Base-by-base conservation (phyloP, 1,284 basidiomycete species). In the Exsudoporus floridanus region DNA sequence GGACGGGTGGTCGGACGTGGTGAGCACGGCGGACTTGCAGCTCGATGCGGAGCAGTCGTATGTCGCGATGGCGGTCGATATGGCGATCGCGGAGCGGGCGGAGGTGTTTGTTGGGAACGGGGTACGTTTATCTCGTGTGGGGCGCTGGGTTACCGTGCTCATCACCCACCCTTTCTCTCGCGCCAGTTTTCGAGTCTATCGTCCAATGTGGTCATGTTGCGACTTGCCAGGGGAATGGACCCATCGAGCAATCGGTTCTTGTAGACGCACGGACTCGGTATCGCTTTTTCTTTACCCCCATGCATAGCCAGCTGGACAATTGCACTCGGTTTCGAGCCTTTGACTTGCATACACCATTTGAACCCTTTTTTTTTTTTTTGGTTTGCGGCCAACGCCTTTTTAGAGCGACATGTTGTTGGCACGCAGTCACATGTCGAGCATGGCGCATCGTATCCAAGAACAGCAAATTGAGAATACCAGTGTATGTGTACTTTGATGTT, bases 71-170 rank as follows among this genome's bases (percentile, higher is more conserved):
- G 84, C 80, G 8, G 79, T 88, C 14, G 86, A 89, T 68, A 87
- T 87, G 82, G 84, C 81, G 25, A 78, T 90, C 31, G 86, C 82
- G 0, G 77, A 85, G 60, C 72, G 78, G 45, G 81, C 84, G 1
- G 83, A 86, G 55, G 81, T 88, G 51, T 89, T 88, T 67, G 72
- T 90, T 14, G 86, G 86, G 2, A 93, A 92, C 61, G 90, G 75
- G 44, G 76, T 77, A 41, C 53, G 74, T 72, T 5, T 12, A 6
- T 7, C 9, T 3, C 12, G 8, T 5, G 23, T 23, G 23, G 23
- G 23, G 6, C 23, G 27, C 21, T n/a, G n/a, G n/a, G n/a, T n/a
- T n/a, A n/a, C n/a, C 27, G 19, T 39, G 33, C 31, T 57, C 18
- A 37, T 9, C 18, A n/a, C n/a, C n/a, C n/a, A n/a, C 30, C 35